Base-by-base conservation (phyloP, 2,329 filamentous ascomycete genomes). In the Penicillium sp. region DNA sequence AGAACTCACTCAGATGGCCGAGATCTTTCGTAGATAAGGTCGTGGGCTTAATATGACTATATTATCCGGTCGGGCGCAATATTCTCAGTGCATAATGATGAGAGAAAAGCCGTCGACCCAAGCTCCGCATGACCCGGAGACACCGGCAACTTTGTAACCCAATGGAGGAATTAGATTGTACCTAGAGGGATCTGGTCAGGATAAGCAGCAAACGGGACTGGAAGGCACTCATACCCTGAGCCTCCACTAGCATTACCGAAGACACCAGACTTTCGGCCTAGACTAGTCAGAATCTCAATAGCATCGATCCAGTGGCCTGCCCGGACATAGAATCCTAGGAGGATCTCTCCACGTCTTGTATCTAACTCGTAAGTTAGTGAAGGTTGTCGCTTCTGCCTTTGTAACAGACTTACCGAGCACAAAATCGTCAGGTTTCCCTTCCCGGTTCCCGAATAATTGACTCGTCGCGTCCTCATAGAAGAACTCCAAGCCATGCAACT, bases 71-170 rank as follows among this genome's bases (percentile, higher is more conserved):
- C 45, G 48, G 31, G 50, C 44, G 51, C 13, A 44, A 57, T 26
- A 66, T 50, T 7, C 15, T 86, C 77, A 92, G 69, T 88, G 84
- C 52, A 87, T 88, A 70, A 93, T 91, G 70, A 98, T 88, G 60
- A 97, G 83, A 8, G 91, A 90, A 75, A 97, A 92, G 4, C 91
- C 91, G 75, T 97, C 92, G 23, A 97, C 81, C 92, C 92, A 96
- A 53, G 85, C 75, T 44, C 85, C 92, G 71, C 88, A 91, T 56
- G 91, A 91, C 60, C 95, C 95, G 11, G 91, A 90, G 66, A 98
- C 85, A 62, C 95, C 95, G 64, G 91, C 93, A 72, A 98, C 90
- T 67, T 85, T 91, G 79, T 95, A 97, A 53, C 94, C 94, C 68
- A 91, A 85, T 11, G 95, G 95, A 56, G 94, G 92, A 69, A 98